Conservation (phyloP, 371 early-diverging fungal species). For the Rhizopus stolonifer region DNA sequence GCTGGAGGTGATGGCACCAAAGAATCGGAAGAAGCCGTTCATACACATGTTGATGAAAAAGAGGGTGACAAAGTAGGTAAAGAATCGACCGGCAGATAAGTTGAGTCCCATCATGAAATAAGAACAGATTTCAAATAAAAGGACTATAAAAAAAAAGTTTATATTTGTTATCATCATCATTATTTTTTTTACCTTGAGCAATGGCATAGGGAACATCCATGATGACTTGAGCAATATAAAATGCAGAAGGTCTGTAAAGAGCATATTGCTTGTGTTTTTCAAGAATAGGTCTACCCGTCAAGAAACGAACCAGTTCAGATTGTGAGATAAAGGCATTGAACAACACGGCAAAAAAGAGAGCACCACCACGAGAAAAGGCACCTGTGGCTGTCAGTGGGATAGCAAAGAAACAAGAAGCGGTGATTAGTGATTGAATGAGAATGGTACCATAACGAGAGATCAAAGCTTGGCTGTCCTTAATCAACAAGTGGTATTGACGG, state of each 20-base stretch:
- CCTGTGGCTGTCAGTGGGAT: slow-evolving; percentile 55
- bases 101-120: slow-evolving; percentile 65
- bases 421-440: slow-evolving; percentile 64
- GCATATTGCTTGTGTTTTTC: slow-evolving; percentile 70
- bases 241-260: slow-evolving; percentile 62
- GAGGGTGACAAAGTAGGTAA: slow-evolving; percentile 51
- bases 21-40: slow-evolving; percentile 43
- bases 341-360: slow-evolving; percentile 56
- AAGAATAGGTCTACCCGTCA: slow-evolving; percentile 61
- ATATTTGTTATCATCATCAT: not conserved
- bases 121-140: slow-evolving; percentile 54
- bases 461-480: slow-evolving; percentile 49
- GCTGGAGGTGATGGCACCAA: slow-evolving; percentile 50
- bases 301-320: slow-evolving; percentile 52
- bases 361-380: slow-evolving; percentile 74
- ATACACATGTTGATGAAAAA: slow-evolving; percentile 50
- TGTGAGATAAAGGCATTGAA: slow-evolving; percentile 60
- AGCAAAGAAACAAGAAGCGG: slow-evolving; percentile 66
- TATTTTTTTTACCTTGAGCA: slow-evolving; percentile 31
- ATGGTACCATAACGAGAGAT: slow-evolving; percentile 59
- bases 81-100: slow-evolving; percentile 45
- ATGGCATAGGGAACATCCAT: slow-evolving; percentile 42
- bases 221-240: slow-evolving; percentile 59
- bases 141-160: slow-evolving; percentile 4
- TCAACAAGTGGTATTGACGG: slow-evolving; percentile 54